These are phyloP conservation scores for Trichoderma breve DNA, from an alignment of 2,329 filamentous ascomycete species.

Conservation along the genomic window DNA sequence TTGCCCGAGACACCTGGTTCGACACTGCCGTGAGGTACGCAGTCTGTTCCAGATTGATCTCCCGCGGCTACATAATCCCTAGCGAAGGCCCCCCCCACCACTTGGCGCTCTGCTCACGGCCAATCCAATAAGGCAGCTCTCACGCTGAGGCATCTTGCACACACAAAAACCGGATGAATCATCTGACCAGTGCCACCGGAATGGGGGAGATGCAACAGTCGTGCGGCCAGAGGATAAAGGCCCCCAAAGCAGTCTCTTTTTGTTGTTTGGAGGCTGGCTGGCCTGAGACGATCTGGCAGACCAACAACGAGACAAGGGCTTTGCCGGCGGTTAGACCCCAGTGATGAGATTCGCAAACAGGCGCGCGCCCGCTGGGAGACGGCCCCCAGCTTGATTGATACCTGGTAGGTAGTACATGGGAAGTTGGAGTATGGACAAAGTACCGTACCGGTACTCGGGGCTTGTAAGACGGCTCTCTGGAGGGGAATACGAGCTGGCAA, in stretches of 20 bases:
- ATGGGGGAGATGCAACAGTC: background rate
- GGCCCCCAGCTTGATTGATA: background rate
- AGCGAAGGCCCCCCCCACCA: constrained; percentile 1
- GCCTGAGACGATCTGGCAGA: background rate
- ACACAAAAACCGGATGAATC: background rate
- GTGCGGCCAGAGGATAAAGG: background rate
- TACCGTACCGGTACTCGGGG: background rate
- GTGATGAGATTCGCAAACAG: background rate
- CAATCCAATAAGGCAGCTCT: constrained; percentile 5
- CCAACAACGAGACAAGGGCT: background rate
- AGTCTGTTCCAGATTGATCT: constrained; percentile 23
- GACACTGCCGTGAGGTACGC: constrained; percentile 14
- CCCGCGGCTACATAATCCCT: constrained; percentile 18
- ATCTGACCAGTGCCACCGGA: background rate
- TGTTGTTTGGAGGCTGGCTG: background rate
- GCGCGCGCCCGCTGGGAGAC: constrained; percentile 8
- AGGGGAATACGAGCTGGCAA: background rate
- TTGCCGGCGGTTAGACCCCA: constrained; percentile 8
- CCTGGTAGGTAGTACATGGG: background rate
- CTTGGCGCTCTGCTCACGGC: background rate
- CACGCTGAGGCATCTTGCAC: background rate
- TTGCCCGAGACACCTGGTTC: constrained; percentile 19
- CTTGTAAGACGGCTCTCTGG: background rate
- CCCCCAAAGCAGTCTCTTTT: background rate
- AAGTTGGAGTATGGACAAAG: background rate